These are phyloP conservation scores for Tetrapyrgos nigripes DNA, from an alignment of 1,284 basidiomycete genomes.

Conservation along the genomic window DNA sequence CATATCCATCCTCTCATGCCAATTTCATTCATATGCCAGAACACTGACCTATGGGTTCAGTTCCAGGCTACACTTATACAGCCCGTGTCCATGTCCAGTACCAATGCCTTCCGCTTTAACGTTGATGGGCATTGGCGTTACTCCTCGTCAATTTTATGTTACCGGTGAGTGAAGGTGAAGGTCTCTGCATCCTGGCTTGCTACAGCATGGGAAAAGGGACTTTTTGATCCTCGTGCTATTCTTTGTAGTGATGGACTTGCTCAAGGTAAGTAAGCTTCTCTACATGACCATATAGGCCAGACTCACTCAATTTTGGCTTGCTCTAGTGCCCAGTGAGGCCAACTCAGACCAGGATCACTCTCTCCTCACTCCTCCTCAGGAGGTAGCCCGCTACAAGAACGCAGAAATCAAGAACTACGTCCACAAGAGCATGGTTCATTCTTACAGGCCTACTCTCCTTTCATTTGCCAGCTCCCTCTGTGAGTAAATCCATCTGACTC, in stretches of 20 bases:
- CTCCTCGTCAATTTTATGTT: background rate
- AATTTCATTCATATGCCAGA: background rate
- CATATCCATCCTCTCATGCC: slow-evolving; percentile 9
- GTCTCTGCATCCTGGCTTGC: background rate
- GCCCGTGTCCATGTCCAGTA: background rate
- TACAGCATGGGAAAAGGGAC: background rate
- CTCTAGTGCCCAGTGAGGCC: background rate
- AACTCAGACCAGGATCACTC: background rate
- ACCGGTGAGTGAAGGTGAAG: background rate
- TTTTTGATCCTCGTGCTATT: background rate
- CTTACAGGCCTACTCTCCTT: background rate
- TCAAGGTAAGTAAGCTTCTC: background rate
- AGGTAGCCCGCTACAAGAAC: too few species aligned
- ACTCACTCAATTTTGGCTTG: background rate
- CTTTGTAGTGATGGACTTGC: background rate
- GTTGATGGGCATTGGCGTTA: background rate
- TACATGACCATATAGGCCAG: background rate
- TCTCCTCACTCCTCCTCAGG: background rate
- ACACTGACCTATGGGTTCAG: background rate
- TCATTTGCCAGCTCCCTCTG: background rate
- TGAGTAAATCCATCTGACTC: background rate
- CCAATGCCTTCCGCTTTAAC: background rate
- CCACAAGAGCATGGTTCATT: background rate
- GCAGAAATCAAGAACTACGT: background rate
- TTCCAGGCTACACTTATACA: background rate